A percentile compares a stretch with the other conserved stretches of the same genome.
Evolutionary conservation across 2,329 filamentous ascomycete genomes (phyloP).

Genomic region (Penicillium sp.): DNA sequence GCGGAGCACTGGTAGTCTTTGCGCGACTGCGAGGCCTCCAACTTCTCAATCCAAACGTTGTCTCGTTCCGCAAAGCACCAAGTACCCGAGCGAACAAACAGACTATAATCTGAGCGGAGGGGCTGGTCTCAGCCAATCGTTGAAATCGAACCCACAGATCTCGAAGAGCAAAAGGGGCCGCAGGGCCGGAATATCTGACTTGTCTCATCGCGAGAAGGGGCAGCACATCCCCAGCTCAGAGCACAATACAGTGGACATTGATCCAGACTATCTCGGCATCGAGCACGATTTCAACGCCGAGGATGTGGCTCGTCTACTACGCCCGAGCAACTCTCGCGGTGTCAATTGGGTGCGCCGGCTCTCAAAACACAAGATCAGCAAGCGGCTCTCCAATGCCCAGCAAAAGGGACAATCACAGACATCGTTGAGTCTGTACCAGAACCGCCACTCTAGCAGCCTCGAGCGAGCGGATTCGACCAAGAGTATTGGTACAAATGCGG

Average conservation of each 20-base stretch:
- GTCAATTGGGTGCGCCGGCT: conserved; percentile 16
- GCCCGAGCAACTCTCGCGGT: conserved; percentile 11
- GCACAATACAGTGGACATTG: conserved; percentile 4
- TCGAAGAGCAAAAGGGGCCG: background rate
- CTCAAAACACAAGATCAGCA: conserved; percentile 15
- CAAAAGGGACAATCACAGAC: conserved; percentile 12
- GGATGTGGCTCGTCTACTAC: conserved; percentile 7
- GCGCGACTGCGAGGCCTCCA: conserved; percentile 4
- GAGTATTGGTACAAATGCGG: conserved; percentile 9
- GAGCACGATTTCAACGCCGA: conserved; percentile 1
- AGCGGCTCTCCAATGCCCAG: conserved; percentile 5
- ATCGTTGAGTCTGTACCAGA: conserved; percentile 13
- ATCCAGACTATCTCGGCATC: conserved; percentile 2
- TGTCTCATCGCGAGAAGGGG: background rate
- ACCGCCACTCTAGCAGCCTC: conserved; percentile 10
- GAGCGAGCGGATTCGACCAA: conserved; percentile 19
- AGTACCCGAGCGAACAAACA: background rate
- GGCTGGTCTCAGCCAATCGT: conserved; percentile 5
- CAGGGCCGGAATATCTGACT: background rate
- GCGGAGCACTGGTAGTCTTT: background rate
- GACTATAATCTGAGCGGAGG: conserved; percentile 1
- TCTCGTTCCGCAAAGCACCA: conserved; percentile 4
- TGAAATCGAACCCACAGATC: background rate
- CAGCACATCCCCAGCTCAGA: background rate
- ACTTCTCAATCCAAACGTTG: conserved; percentile 8